Conservation (phyloP, 495 filamentous ascomycete species). For the Lepraria neglecta region DNA sequence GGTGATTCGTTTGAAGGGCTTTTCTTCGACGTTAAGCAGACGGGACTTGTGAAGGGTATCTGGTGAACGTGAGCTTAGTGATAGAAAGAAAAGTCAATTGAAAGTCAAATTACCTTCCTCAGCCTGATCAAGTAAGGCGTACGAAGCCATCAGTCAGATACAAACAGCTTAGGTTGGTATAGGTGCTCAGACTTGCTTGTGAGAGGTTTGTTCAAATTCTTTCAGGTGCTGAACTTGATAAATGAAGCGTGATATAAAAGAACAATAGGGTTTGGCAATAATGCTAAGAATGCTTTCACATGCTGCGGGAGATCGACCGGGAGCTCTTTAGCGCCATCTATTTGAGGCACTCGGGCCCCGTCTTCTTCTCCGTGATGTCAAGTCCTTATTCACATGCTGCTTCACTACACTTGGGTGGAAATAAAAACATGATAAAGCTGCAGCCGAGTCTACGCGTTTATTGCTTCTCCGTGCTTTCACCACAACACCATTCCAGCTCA, state of each 20-base stretch:
- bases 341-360: constrained; percentile 3
- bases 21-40: constrained; percentile 85
- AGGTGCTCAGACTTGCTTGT: background rate
- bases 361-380: background rate
- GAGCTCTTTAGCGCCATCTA: background rate
- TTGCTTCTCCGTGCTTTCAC: background rate
- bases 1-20: constrained; percentile 83
- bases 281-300: background rate
- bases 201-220: background rate
- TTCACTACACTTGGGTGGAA: background rate
- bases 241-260: background rate
- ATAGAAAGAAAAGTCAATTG: constrained; percentile 3
- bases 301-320: constrained; percentile 3
- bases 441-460: too few relatives aligned
- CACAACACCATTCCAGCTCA: background rate
- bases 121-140: constrained; percentile 43
- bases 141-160: constrained; percentile 39
- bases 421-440: background rate
- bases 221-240: background rate
- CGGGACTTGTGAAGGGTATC: constrained; percentile 87
- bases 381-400: constrained; percentile 1
- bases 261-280: background rate
- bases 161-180: background rate
- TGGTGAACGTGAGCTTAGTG: constrained; percentile 27
- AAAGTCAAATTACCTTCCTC: constrained; percentile 45